Evolutionary conservation across 1,284 basidiomycete genomes (phyloP).

Genomic region (Puccinia horiana): DNA sequence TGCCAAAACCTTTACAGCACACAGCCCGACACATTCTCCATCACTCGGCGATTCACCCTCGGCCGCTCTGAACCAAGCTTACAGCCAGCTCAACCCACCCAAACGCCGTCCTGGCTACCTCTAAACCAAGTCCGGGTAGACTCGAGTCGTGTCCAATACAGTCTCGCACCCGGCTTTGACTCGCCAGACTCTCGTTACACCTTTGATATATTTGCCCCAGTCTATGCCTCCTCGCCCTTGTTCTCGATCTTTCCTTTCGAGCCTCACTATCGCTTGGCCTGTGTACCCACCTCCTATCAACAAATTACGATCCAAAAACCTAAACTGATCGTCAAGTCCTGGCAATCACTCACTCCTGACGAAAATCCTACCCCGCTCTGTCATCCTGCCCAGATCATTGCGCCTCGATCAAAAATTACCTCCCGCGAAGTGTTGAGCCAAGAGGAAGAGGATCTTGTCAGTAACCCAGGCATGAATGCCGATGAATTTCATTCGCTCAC

Average conservation of each 20-base stretch:
- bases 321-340: background rate
- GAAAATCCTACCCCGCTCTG: background rate
- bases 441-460: background rate
- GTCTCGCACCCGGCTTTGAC: slow-evolving; percentile 8
- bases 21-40: background rate
- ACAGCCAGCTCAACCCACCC: background rate
- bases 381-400: background rate
- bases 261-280: background rate
- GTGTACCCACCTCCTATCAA: background rate
- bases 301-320: slow-evolving; percentile 13
- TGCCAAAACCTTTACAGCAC: slow-evolving; percentile 9
- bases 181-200: background rate
- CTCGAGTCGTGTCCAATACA: background rate
- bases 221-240: slow-evolving; percentile 17
- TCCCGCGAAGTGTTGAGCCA: background rate
- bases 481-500: slow-evolving; percentile 14
- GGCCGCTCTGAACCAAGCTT: background rate
- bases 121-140: background rate
- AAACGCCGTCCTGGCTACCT: slow-evolving; percentile 17
- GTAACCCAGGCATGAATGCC: background rate
- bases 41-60: background rate
- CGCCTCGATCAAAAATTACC: background rate
- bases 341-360: background rate
- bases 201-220: slow-evolving; percentile 6
- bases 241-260: slow-evolving; percentile 19